Evolutionary conservation across 495 filamentous ascomycete species (phyloP), one percentile per base, ranked within the genome.

Genomic region (Oidiodendron maius): DNA sequence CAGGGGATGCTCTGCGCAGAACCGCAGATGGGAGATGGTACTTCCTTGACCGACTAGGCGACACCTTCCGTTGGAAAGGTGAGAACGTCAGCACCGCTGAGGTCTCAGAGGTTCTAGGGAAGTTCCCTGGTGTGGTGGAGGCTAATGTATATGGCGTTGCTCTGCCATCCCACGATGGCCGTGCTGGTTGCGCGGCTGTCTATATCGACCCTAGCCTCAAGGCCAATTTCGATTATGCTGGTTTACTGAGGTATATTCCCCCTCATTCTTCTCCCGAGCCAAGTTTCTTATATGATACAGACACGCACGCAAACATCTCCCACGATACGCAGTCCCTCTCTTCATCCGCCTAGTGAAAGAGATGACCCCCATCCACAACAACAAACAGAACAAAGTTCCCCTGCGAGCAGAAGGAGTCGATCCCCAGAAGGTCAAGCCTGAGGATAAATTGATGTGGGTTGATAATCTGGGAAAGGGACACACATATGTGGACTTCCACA

Each of bases 81-180:
- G 87, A 90, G 65, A 91, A 91, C 57, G 86, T 91, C 43, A 82
- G 78, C 18, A 91, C 87, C 0, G 81, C 83, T 23, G 86, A 91
- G 62, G 86, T 91, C 0, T 72, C 81, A 5, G 78, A 86, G 55
- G 72, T 77, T 1, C 63, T 91, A 1, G 84, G 85, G 23, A 60
- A 69, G 37, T 85, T 72, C 61, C 81, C 83, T 0, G 80, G 81
- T 10, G 64, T 91, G 8, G 58, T 75, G 17, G 87, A 91, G 58
- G 86, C 87, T 15, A 90, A 86, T 48, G 86, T 90, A 3, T 91
- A 90, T 59, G 86, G 86, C 10, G 85, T 91, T 1, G 60, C 68
- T 28, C 66, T 91, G 0, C 86, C 87, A 4, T 70, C 73, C 26
- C 80, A 87, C 53, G 84, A 89, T 56, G 85, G 84, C 1, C 73